These are phyloP conservation scores for Septoria petroselini DNA, from an alignment of 2,329 filamentous ascomycete genomes.

Conservation along the genomic window DNA sequence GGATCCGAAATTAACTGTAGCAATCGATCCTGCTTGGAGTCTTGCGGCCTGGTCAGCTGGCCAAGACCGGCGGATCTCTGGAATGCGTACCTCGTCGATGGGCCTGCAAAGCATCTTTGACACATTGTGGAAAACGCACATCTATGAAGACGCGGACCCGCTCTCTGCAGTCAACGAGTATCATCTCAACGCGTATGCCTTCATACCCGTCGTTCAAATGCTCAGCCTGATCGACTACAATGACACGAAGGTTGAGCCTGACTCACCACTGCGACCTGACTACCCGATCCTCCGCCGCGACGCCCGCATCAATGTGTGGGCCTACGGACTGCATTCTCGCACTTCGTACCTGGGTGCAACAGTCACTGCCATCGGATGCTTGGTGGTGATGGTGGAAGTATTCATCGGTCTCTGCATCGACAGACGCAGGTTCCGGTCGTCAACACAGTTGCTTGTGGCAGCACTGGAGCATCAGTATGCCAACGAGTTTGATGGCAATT, in stretches of 20 bases:
- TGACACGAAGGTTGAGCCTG: not conserved
- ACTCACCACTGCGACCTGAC: not conserved
- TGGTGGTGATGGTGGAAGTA: slow-evolving; percentile 25
- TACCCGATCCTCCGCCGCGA: slow-evolving; percentile 12
- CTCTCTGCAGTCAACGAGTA: not conserved
- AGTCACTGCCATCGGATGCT: slow-evolving; percentile 20
- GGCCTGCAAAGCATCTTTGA: not conserved
- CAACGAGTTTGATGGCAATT: slow-evolving; percentile 24
- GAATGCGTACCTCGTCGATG: not conserved
- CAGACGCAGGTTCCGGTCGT: slow-evolving; percentile 18
- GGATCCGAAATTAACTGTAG: not conserved
- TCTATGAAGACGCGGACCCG: not conserved
- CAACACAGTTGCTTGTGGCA: slow-evolving; percentile 27
- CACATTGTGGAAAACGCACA: too few relatives aligned
- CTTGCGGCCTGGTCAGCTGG: slow-evolving; percentile 29
- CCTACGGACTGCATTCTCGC: slow-evolving; percentile 27
- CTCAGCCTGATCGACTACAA: slow-evolving; percentile 28
- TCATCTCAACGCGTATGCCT: not conserved
- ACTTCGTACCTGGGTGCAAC: slow-evolving; percentile 25
- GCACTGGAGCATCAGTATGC: slow-evolving; percentile 28
- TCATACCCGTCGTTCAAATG: slow-evolving; percentile 23
- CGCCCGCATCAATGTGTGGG: slow-evolving; percentile 27
- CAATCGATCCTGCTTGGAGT: slow-evolving; percentile 14
- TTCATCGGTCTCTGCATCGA: slow-evolving; percentile 20
- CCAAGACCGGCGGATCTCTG: not conserved